phyloP scores from a whole-genome alignment of 2,329 filamentous ascomycete species.

The Amauroascus verrucosus region DNA sequence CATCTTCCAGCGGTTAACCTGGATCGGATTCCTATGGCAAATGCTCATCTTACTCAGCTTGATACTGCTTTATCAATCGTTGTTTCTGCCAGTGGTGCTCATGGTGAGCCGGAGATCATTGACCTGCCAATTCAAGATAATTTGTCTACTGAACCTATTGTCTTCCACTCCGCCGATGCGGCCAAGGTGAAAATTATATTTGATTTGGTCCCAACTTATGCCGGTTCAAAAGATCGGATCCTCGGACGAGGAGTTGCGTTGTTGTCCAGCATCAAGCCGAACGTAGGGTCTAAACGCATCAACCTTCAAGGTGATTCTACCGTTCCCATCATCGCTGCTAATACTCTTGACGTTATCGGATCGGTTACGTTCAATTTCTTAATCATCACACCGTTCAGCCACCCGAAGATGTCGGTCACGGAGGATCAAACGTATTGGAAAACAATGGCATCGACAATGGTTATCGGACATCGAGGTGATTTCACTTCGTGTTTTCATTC shows the following conservation, averaged over 20 bases:
- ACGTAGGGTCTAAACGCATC: constrained; percentile 74
- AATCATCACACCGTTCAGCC: constrained; percentile 85
- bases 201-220: constrained; percentile 91
- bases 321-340: constrained; percentile 78
- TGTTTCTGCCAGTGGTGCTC: constrained; percentile 72
- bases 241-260: constrained; percentile 83
- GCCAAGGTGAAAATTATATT: constrained; percentile 81
- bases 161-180: constrained; percentile 70
- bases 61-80: constrained; percentile 90
- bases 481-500: constrained; percentile 8
- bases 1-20: constrained; percentile 68
- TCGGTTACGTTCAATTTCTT: constrained; percentile 95
- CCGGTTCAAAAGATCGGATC: constrained; percentile 67
- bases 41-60: constrained; percentile 84
- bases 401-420: constrained; percentile 86
- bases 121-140: constrained; percentile 91
- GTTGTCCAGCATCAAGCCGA: constrained; percentile 73
- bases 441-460: constrained; percentile 78
- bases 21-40: constrained; percentile 74
- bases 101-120: constrained; percentile 77
- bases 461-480: constrained; percentile 53
- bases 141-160: constrained; percentile 83
- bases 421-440: constrained; percentile 95
- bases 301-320: constrained; percentile 85
- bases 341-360: constrained; percentile 78